Conservation (phyloP, 371 early-diverging fungal genomes). For the Apophysomyces variabilis region DNA sequence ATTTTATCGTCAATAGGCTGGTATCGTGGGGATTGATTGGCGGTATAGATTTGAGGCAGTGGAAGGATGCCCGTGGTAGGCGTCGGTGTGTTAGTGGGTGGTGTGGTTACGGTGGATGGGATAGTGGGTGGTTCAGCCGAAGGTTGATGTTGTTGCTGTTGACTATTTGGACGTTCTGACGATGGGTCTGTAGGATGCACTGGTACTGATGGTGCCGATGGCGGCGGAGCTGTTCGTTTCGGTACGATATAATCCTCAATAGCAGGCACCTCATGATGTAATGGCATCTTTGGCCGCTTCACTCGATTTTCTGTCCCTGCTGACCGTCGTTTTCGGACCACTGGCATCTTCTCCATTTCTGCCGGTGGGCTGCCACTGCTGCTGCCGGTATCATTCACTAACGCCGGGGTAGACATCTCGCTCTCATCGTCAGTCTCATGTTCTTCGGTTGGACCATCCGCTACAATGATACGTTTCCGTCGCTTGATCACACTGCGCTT, state of each 20-base stretch:
- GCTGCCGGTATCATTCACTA: slow-evolving; percentile 3
- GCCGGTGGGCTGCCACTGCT: slow-evolving; percentile 4
- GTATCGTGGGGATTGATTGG: slow-evolving; percentile 10
- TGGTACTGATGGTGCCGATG: slow-evolving; percentile 8
- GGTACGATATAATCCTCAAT: slow-evolving; percentile 31
- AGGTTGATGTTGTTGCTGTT: background rate
- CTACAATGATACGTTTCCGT: slow-evolving; percentile 45
- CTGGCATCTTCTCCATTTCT: background rate
- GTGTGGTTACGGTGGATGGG: slow-evolving; percentile 12
- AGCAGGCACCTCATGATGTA: slow-evolving; percentile 18
- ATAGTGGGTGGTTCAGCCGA: slow-evolving; percentile 11
- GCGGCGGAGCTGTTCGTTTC: slow-evolving; percentile 9
- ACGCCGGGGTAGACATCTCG: slow-evolving; percentile 2
- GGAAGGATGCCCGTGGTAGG: background rate
- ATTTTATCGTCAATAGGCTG: background rate
- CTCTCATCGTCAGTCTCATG: slow-evolving; percentile 8
- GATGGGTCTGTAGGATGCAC: background rate
- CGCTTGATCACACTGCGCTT: slow-evolving; percentile 46
- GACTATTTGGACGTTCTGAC: too few relatives aligned
- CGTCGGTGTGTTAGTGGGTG: background rate
- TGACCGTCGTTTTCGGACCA: slow-evolving; percentile 7
- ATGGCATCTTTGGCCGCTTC: background rate
- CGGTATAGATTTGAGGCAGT: slow-evolving; percentile 7
- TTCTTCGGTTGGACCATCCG: slow-evolving; percentile 14
- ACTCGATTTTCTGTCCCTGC: slow-evolving; percentile 8